These are phyloP conservation scores for Knufia petricola DNA, from an alignment of 2,329 filamentous ascomycete genomes.

Conservation along the genomic window DNA sequence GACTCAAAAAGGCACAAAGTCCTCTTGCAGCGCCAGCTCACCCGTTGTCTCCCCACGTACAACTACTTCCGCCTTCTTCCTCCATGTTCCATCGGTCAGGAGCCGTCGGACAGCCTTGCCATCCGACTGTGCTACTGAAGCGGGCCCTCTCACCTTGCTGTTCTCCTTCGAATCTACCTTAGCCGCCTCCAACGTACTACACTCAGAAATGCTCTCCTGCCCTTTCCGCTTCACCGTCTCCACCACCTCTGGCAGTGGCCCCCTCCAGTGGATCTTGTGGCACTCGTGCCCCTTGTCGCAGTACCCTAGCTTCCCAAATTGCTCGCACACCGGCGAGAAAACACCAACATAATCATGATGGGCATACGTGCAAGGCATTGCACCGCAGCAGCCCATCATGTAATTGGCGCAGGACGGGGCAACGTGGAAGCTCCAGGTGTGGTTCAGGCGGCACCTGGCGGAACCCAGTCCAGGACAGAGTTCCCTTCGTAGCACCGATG, in stretches of 20 bases:
- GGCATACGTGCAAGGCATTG: slow-evolving; percentile 1
- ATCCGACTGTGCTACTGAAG: background rate
- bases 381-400: background rate
- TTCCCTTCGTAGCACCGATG: slow-evolving; percentile 47
- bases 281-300: background rate
- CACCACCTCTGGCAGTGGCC: background rate
- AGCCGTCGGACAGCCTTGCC: background rate
- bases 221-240: background rate
- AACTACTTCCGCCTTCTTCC: background rate
- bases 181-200: background rate
- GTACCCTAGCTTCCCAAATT: slow-evolving; percentile 2
- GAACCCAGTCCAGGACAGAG: background rate
- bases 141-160: background rate
- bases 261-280: slow-evolving; percentile 6
- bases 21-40: slow-evolving; percentile 7
- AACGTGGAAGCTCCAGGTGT: slow-evolving; percentile 2
- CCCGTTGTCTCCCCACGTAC: background rate
- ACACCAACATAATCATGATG: slow-evolving; percentile 1
- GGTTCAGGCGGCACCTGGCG: background rate
- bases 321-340: background rate
- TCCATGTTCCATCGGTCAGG: background rate
- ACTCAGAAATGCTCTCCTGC: background rate
- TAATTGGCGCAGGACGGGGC: slow-evolving; percentile 3
- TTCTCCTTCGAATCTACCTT: slow-evolving; percentile 2
- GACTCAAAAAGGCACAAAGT: slow-evolving; percentile 5